Evolutionary conservation across 2,329 filamentous ascomycete genomes (phyloP).

Genomic region (Sporothrix curviconia): DNA sequence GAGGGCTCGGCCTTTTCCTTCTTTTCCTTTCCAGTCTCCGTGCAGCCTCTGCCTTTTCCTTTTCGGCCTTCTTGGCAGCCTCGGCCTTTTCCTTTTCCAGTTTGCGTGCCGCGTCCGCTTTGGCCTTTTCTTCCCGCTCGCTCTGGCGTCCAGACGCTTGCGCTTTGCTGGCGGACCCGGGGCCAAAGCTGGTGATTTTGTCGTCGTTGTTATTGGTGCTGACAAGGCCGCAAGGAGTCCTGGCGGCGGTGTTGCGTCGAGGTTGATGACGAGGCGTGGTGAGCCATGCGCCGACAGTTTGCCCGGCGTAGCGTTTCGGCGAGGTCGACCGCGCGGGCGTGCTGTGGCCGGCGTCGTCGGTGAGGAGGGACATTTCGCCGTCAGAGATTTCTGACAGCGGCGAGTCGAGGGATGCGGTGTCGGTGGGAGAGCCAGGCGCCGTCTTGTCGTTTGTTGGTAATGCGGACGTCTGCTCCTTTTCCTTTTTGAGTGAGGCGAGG

Average conservation of each 20-base stretch:
- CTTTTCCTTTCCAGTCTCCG: conserved; percentile 24
- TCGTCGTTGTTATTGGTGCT: background rate
- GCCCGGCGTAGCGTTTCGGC: conserved; percentile 27
- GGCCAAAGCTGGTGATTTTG: background rate
- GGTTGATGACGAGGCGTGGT: conserved; percentile 16
- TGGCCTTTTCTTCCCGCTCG: conserved; percentile 34
- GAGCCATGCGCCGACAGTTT: conserved; percentile 18
- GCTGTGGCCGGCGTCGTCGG: conserved; percentile 37
- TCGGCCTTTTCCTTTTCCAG: conserved; percentile 30
- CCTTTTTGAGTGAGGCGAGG: conserved; percentile 9
- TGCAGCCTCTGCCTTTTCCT: conserved; percentile 27
- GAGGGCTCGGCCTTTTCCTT: conserved; percentile 26
- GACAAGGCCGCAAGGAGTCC: background rate
- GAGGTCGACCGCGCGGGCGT: conserved; percentile 35
- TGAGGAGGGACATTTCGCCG: conserved; percentile 31
- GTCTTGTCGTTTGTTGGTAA: too few species aligned
- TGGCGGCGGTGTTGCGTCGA: conserved; percentile 6
- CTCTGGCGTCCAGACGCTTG: conserved; percentile 37
- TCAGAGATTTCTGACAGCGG: conserved; percentile 13
- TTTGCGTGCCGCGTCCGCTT: conserved; percentile 32
- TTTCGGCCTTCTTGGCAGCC: conserved; percentile 25
- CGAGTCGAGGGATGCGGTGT: conserved; percentile 4
- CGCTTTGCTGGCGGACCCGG: conserved; percentile 33
- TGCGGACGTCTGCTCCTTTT: background rate
- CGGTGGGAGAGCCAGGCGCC: conserved; percentile 15